Percentiles rank a stretch among this genome's conserved stretches.
phyloP scores from a whole-genome alignment of 169 alveolate genomes.

The Cryptosporidium sp. region DNA sequence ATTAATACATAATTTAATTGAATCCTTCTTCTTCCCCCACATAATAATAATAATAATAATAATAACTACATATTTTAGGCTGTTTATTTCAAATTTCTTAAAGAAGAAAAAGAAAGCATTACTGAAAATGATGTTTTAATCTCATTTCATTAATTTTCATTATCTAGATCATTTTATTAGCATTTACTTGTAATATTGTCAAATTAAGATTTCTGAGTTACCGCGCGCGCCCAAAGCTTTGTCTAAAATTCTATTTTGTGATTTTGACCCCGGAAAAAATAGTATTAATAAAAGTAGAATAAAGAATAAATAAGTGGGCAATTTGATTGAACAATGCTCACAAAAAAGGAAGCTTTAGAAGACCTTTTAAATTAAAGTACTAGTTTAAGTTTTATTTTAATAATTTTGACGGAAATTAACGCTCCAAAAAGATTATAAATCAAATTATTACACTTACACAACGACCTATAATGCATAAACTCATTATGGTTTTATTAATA shows the following conservation, averaged over 20 bases:
- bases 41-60: too few relatives aligned
- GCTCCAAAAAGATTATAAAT: not conserved
- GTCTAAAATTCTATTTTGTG: not conserved
- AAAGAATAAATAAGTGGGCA: not conserved
- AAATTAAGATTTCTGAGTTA: not conserved
- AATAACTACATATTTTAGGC: not conserved
- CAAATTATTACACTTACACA: not conserved
- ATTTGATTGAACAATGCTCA: not conserved
- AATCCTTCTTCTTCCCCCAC: not conserved
- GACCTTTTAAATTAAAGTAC: not conserved
- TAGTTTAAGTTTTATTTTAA: not conserved
- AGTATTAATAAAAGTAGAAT: not conserved
- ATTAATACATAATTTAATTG: not conserved
- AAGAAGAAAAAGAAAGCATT: slow-evolving; percentile 31
- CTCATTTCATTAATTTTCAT: slow-evolving; percentile 15
- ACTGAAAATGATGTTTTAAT: slow-evolving; percentile 32
- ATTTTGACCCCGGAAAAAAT: slow-evolving; percentile 5
- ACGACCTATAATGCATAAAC: not conserved
- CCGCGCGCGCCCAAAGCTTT: slow-evolving; percentile 16
- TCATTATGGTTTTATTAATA: slow-evolving; percentile 5
- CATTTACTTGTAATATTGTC: not conserved
- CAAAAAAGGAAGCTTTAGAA: not conserved
- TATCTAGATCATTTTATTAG: not conserved
- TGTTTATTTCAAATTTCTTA: slow-evolving; percentile 46
- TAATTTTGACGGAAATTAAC: not conserved